These are phyloP conservation scores for Malassezia nana DNA, from an alignment of 1,284 basidiomycete genomes.

Conservation along the genomic window DNA sequence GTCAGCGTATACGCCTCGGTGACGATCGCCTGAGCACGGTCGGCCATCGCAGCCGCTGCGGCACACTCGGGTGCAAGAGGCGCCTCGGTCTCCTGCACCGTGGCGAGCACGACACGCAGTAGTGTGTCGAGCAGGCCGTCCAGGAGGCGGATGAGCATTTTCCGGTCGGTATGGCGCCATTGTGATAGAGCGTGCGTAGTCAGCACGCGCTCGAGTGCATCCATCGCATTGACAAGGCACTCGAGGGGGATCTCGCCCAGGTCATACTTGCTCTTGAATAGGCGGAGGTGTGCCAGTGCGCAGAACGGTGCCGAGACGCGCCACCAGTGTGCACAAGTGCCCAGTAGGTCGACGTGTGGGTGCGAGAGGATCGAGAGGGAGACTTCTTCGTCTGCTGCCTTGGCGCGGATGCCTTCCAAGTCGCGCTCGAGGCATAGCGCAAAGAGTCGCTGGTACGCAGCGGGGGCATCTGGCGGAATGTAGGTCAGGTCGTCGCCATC, in stretches of 20 bases:
- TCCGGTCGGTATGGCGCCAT: constrained; percentile 73
- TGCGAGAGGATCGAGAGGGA: constrained; percentile 82
- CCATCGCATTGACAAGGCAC: constrained; percentile 74
- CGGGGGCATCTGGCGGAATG: constrained; percentile 78
- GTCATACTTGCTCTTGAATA: constrained; percentile 78
- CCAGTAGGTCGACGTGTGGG: constrained; percentile 69
- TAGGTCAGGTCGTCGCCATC: constrained; percentile 58
- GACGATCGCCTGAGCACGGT: constrained; percentile 48
- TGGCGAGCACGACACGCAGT: constrained; percentile 71
- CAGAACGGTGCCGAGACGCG: constrained; percentile 71
- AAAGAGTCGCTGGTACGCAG: constrained; percentile 72
- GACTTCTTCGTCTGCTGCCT: constrained; percentile 91
- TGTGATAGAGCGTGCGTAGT: constrained; percentile 55
- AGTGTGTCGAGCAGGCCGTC: constrained; percentile 67
- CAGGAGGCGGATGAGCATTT: constrained; percentile 48
- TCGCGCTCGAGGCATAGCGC: constrained; percentile 75
- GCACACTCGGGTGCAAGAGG: constrained; percentile 31
- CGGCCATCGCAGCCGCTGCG: constrained; percentile 27
- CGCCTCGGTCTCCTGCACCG: constrained; percentile 57
- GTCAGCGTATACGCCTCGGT: constrained; percentile 19
- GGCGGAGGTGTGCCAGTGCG: constrained; percentile 69
- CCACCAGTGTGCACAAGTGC: constrained; percentile 81
- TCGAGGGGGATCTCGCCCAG: constrained; percentile 82
- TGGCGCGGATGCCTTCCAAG: constrained; percentile 75
- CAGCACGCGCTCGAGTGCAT: constrained; percentile 61